A percentile compares a stretch with the other conserved stretches of the same genome.
phyloP scores from a whole-genome alignment of 352 stramenopile species.

The Phytopythium chamaehyphon region DNA sequence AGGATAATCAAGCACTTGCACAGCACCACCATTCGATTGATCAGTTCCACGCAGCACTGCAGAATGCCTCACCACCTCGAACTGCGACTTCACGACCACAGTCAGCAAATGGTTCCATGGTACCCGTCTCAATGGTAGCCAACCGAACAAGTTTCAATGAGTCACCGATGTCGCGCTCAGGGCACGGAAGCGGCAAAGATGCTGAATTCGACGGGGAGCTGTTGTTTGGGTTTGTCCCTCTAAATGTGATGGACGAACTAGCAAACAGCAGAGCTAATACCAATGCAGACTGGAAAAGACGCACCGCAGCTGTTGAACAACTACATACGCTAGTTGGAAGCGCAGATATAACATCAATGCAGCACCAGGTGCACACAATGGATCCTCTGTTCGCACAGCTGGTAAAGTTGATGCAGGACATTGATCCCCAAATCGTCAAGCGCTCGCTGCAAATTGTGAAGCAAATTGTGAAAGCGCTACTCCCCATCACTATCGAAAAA shows the following conservation, averaged over 20 bases:
- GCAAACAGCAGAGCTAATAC: slow-evolving; percentile 38
- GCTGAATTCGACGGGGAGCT: slow-evolving; percentile 7
- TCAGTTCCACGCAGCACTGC: slow-evolving; percentile 32
- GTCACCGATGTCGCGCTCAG: no score
- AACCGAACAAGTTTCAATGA: no score
- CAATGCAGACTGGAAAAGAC: slow-evolving; percentile 73
- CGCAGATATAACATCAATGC: slow-evolving; percentile 15
- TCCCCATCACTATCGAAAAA: slow-evolving; percentile 33
- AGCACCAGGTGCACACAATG: slow-evolving; percentile 14
- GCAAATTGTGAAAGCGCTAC: slow-evolving; percentile 52
- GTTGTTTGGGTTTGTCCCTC: slow-evolving; percentile 42
- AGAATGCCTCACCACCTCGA: background rate
- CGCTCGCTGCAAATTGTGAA: slow-evolving; percentile 55
- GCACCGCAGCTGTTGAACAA: slow-evolving; percentile 50
- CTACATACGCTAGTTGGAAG: slow-evolving; percentile 38
- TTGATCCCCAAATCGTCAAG: slow-evolving; percentile 65
- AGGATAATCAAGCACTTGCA: slow-evolving; percentile 52
- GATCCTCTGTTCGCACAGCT: slow-evolving; percentile 44
- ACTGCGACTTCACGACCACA: background rate
- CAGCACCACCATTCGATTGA: slow-evolving; percentile 45
- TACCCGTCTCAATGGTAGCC: no score
- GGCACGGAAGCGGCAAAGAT: no score
- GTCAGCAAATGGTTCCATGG: no score
- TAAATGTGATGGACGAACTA: slow-evolving; percentile 34
- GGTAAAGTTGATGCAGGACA: slow-evolving; percentile 50